These are phyloP conservation scores for Gossypium aridum DNA, from an alignment of 441 rosid species.

Conservation along the genomic window DNA sequence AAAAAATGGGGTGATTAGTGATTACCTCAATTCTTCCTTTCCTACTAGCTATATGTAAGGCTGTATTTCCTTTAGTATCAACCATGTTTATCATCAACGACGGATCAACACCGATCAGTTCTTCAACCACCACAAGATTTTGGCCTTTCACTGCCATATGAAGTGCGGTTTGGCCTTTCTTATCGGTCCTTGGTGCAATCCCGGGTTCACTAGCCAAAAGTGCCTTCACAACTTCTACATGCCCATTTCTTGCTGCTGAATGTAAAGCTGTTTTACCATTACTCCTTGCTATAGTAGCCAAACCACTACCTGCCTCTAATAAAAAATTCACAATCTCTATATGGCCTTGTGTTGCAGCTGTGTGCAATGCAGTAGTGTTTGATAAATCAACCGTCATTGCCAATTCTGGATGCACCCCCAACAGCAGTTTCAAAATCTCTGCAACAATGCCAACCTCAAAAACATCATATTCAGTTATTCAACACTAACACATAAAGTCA, in stretches of 20 bases:
- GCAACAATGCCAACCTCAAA: slow-evolving; percentile 14
- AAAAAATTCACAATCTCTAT: slow-evolving; percentile 53
- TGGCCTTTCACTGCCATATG: slow-evolving; percentile 98
- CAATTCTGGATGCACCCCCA: slow-evolving; percentile 81
- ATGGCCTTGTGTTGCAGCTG: slow-evolving; percentile 90
- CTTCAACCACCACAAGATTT: slow-evolving; percentile 57
- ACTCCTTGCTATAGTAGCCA: slow-evolving; percentile 76
- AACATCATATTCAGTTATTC: neutral
- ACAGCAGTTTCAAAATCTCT: slow-evolving; percentile 59
- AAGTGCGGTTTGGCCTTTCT: slow-evolving; percentile 93
- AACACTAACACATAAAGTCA: neutral
- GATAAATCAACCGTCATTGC: slow-evolving; percentile 81
- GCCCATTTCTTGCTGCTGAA: slow-evolving; percentile 92
- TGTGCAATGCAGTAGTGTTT: slow-evolving; percentile 80
- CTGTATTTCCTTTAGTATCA: slow-evolving; percentile 75
- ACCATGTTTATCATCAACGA: slow-evolving; percentile 49
- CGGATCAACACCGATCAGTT: slow-evolving; percentile 58
- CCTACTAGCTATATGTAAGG: slow-evolving; percentile 74
- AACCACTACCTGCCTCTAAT: slow-evolving; percentile 57
- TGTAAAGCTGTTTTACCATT: slow-evolving; percentile 88
- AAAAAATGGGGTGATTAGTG: neutral
- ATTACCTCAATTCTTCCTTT: slow-evolving; percentile 75
- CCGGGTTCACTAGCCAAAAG: slow-evolving; percentile 57
- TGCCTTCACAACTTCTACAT: slow-evolving; percentile 57
- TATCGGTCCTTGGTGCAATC: slow-evolving; percentile 57